These are phyloP conservation scores for Ceraceosorus guamensis DNA, from an alignment of 1,284 basidiomycete species.

Conservation along the genomic window DNA sequence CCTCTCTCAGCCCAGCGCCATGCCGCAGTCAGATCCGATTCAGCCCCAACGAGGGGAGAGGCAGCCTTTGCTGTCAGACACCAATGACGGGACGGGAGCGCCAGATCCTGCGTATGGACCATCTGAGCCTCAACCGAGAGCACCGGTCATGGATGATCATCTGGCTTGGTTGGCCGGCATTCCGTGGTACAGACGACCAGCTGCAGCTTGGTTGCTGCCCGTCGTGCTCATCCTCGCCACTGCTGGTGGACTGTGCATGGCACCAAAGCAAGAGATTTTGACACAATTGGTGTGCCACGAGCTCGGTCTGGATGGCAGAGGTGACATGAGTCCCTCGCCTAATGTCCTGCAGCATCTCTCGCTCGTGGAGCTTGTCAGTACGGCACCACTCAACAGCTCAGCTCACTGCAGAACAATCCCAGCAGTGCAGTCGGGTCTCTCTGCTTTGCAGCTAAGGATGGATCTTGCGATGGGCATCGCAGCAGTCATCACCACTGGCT, in stretches of 20 bases:
- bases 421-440: constrained; percentile 23
- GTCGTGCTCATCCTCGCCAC: constrained; percentile 33
- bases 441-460: constrained; percentile 50
- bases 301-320: constrained; percentile 18
- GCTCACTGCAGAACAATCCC: constrained; percentile 21
- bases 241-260: constrained; percentile 35
- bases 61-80: too few species aligned
- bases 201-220: constrained; percentile 34
- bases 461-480: constrained; percentile 72
- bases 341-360: neutral
- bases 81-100: too few species aligned
- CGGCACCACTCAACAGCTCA: neutral
- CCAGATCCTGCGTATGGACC: too few species aligned
- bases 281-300: constrained; percentile 40
- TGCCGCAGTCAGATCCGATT: too few species aligned
- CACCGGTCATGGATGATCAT: too few species aligned
- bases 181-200: constrained; percentile 36
- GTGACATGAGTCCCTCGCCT: constrained; percentile 3
- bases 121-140: too few species aligned
- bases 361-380: neutral
- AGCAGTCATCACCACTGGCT: constrained; percentile 73
- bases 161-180: neutral
- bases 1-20: too few species aligned
- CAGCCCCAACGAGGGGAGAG: too few species aligned
- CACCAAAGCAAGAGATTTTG: constrained; percentile 38